Base-by-base conservation (phyloP, 345 rosid genomes). In the Camelina hispida region DNA sequence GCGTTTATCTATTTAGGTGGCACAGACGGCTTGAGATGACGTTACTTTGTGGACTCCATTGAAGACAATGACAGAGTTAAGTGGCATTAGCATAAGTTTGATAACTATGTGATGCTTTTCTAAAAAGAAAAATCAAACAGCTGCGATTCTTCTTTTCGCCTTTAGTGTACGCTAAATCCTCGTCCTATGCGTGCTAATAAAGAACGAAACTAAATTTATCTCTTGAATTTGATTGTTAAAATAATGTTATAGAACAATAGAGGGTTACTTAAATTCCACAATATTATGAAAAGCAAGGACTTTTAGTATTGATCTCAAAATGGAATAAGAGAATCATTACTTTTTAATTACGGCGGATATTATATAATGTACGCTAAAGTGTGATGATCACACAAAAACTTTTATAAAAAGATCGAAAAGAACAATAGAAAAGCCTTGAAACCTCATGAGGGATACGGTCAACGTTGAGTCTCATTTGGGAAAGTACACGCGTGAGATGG, bases 1-100 rank as follows among this genome's bases (percentile, higher is more conserved):
- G 55, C 76, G 48, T 65, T 5, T 62, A 76, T 46, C 59, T 35
- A 7, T 56, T 25, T 25, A 47, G 75, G 80, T 76, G 80, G 70
- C 48, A 69, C 30, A 22, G 54, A 48, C 56, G 68, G 69, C 57
- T 68, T 0, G 23, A 58, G 53, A 38, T 74, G 72, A 57, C 60
- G 35, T 25, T 50, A 9, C 28, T 22, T 38, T 67, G 52, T 25
- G 44, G 66, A 57, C 9, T 67, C 46, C 72, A 42, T 60, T 30
- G 20, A 4, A 20, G 25, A 59, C 42, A 8, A 42, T 30, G 55
- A 42, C 40, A 13, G 40, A 58, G 54, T 1, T 50, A 17, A 58
- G 61, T 66, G 53, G 60, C 35, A 48, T 25, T 50, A 35, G 4
- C 42, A 74, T 73, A 64, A 43, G 40, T 34, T 34, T 55, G 64